Evolutionary conservation across 2,329 filamentous ascomycete species (phyloP).

Genomic region (Aspergillus udagawae): DNA sequence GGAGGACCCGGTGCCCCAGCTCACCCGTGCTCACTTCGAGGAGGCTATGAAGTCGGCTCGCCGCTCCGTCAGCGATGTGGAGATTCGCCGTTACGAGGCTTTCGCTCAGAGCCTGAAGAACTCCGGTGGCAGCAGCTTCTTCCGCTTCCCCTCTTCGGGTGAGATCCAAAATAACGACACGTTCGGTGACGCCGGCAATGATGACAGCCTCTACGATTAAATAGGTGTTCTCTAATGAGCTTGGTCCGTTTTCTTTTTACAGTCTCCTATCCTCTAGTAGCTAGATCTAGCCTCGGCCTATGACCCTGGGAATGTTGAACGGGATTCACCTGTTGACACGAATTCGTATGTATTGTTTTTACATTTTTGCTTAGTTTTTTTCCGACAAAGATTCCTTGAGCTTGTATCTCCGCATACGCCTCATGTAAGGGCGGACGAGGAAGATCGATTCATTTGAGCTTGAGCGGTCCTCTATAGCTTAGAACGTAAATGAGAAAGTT

Average conservation of each 20-base stretch:
- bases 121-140: slow-evolving; percentile 88
- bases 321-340: background rate
- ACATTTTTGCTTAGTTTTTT: background rate
- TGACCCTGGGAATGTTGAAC: slow-evolving; percentile 13
- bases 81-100: slow-evolving; percentile 96
- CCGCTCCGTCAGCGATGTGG: slow-evolving; percentile 90
- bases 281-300: slow-evolving; percentile 20
- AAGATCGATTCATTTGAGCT: too few species aligned
- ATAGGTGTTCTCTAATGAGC: slow-evolving; percentile 20
- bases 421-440: too few species aligned
- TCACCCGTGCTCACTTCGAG: slow-evolving; percentile 96
- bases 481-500: too few species aligned
- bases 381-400: background rate
- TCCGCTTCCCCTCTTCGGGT: slow-evolving; percentile 79
- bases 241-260: slow-evolving; percentile 32
- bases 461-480: too few species aligned
- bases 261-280: slow-evolving; percentile 41
- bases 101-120: slow-evolving; percentile 99
- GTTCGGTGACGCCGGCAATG: slow-evolving; percentile 84
- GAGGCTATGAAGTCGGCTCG: slow-evolving; percentile 96
- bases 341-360: background rate
- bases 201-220: slow-evolving; percentile 97
- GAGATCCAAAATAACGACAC: slow-evolving; percentile 53
- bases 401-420: background rate
- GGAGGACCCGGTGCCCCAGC: slow-evolving; percentile 91